Evolutionary conservation across 768 basidiomycete species (phyloP).

Genomic region (Cystofilobasidium ferigula): DNA sequence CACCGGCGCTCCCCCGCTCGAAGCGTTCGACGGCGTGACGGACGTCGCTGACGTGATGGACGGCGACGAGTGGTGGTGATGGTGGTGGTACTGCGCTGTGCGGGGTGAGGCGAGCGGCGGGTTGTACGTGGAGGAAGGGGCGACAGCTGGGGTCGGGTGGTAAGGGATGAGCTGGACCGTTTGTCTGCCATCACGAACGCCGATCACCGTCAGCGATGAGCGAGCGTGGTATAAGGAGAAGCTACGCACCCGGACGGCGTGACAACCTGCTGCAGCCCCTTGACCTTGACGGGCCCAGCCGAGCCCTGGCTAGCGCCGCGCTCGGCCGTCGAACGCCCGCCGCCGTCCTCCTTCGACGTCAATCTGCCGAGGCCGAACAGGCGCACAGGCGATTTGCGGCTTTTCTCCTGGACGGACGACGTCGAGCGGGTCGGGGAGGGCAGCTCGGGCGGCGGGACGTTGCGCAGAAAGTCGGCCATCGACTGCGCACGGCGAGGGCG

Average conservation of each 20-base stretch:
- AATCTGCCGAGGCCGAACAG: background rate
- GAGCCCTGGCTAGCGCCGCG: no score
- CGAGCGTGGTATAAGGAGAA: no score
- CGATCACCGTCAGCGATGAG: no score
- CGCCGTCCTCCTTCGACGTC: background rate
- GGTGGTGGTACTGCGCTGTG: background rate
- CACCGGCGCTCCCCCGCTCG: background rate
- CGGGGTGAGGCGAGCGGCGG: background rate
- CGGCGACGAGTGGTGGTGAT: background rate
- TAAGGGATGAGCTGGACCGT: background rate
- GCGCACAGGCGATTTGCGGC: background rate
- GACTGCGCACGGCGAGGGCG: background rate
- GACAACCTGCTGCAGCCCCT: background rate
- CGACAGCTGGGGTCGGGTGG: background rate
- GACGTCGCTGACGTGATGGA: background rate
- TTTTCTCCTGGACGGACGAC: background rate
- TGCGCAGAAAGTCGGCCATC: slow-evolving; percentile 5
- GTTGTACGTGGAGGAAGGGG: background rate
- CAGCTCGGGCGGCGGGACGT: background rate
- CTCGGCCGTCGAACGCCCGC: background rate
- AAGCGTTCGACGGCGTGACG: background rate
- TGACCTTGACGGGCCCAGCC: background rate
- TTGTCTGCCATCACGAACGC: background rate
- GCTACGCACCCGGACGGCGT: background rate
- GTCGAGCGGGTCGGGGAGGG: background rate